A percentile compares a stretch with the other conserved stretches of the same genome.
Evolutionary conservation across 495 filamentous ascomycete species (phyloP).

Genomic region (Cercophora samala): DNA sequence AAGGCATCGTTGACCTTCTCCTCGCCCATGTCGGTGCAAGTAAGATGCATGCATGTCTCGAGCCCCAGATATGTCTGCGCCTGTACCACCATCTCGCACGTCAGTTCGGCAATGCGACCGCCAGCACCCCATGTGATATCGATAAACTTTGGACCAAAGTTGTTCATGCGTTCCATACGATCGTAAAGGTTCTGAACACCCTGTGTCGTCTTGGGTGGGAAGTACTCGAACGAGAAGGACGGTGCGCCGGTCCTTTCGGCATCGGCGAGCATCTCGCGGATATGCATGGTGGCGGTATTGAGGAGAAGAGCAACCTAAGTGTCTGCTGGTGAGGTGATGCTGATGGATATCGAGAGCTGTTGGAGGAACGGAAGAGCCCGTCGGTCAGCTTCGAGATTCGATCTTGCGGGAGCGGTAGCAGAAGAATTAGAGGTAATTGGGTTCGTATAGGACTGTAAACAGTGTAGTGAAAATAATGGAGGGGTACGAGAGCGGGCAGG

Average conservation of each 20-base stretch:
- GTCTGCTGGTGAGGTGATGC: not conserved
- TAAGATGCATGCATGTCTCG: conserved; percentile 99
- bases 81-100: conserved; percentile 95
- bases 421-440: not conserved
- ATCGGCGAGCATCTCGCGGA: conserved; percentile 86
- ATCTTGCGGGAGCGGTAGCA: not conserved
- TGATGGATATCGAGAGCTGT: not conserved
- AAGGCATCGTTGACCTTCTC: conserved; percentile 88
- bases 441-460: not conserved
- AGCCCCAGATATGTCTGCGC: conserved; percentile 95
- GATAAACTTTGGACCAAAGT: conserved; percentile 88
- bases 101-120: conserved; percentile 83
- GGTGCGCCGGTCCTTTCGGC: conserved; percentile 69
- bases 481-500: not conserved
- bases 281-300: conserved; percentile 59
- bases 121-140: conserved; percentile 99
- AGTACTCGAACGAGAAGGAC: conserved; percentile 98
- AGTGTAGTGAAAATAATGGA: not conserved
- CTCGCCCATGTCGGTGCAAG: conserved; percentile 95
- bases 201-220: conserved; percentile 98
- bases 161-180: conserved; percentile 98
- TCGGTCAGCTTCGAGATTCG: conserved; percentile 8
- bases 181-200: conserved; percentile 99
- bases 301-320: not conserved
- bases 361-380: not conserved